Evolutionary conservation across 1,284 basidiomycete genomes (phyloP), one percentile per base, ranked within the genome.

Genomic region (Athelia psychrophila): DNA sequence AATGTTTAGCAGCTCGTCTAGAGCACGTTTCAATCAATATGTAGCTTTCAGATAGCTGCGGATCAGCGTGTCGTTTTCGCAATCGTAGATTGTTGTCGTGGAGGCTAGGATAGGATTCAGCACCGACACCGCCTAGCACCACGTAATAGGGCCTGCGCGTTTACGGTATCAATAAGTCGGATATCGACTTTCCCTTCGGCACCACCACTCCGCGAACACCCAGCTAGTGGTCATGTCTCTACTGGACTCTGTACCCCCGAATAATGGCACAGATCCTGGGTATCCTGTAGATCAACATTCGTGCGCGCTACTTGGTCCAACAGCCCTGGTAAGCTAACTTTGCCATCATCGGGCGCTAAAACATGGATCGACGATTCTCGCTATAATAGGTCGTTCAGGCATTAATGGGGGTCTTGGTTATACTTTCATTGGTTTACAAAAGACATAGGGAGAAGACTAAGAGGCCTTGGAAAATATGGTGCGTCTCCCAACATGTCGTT

Each of bases 381-480:
- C 50, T 20, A 54, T 36, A 33, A n/a, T 49, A 91, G 88, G 70
- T 88, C 52, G 88, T 91, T 18, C 92, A 94, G 68, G 86, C 70
- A 2, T 74, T 92, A 49, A 91, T 98, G 89, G 95, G 95, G 23
- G 67, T 94, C 19, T 70, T 98, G 24, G 95, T 97, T 27, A 78
- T 98, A 44, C 76, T 84, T 10, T 93, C 92, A 3, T 76, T 98
- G 44, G 79, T 98, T 2, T 86, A 87, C 66, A 98, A 98, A 68
- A 79, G 96, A 51, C 89, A 96, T 57, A 76, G 90, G 57, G 95
- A 98, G 70, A 78, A 78, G 44, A 86, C 86, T 18, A 92, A 87
- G 64, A 81, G 95, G 32, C 90, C 87, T 23, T 98, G 96, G 95
- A 79, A 83, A 63, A 94, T 97, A 72, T 98, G 96, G 93, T 90